A percentile compares a stretch with the other conserved stretches of the same genome.
These are phyloP conservation scores for Coemansia sp. DNA, from an alignment of 192 early-diverging fungal species.

Conservation along the genomic window DNA sequence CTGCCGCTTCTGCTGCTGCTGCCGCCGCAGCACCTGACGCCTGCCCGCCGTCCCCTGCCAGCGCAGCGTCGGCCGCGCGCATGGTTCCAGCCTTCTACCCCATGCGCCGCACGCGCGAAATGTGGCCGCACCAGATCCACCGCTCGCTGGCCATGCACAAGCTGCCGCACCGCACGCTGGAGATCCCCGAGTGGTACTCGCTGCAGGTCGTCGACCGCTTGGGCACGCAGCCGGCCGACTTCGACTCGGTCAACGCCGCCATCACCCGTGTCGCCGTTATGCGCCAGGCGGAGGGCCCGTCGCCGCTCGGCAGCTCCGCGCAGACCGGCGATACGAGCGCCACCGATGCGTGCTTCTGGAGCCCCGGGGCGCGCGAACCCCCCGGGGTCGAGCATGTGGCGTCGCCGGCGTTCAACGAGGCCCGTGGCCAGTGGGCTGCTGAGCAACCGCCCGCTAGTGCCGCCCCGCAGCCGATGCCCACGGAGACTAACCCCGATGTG, in stretches of 20 bases:
- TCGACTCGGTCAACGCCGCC: conserved; percentile 47
- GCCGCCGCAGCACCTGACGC: conserved; percentile 3
- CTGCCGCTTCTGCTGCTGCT: conserved; percentile 5
- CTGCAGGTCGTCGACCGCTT: conserved; percentile 27
- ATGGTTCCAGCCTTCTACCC: conserved; percentile 33
- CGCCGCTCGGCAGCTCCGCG: not conserved
- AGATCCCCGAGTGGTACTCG: conserved; percentile 23
- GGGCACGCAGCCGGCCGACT: conserved; percentile 28
- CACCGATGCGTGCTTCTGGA: too few relatives aligned
- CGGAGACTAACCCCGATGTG: conserved; percentile 57
- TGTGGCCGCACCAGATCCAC: conserved; percentile 49
- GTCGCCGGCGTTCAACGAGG: conserved; percentile 25
- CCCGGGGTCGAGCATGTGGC: not conserved
- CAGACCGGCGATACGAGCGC: not conserved
- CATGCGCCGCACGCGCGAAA: conserved; percentile 16
- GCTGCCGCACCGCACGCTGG: conserved; percentile 2
- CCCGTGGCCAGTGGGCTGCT: conserved; percentile 6
- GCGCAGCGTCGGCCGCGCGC: not conserved
- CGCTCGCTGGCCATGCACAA: conserved; percentile 13
- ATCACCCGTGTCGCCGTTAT: conserved; percentile 31
- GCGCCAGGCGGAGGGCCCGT: conserved; percentile 13
- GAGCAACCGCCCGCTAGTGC: too few relatives aligned
- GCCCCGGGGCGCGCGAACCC: too few relatives aligned
- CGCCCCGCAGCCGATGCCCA: too few relatives aligned
- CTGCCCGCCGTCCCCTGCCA: conserved; percentile 5